Evolutionary conservation across 148 eudicot genomes (phyloP), one percentile per base, ranked within the genome.

Genomic region (Fallopia convolvulus): DNA sequence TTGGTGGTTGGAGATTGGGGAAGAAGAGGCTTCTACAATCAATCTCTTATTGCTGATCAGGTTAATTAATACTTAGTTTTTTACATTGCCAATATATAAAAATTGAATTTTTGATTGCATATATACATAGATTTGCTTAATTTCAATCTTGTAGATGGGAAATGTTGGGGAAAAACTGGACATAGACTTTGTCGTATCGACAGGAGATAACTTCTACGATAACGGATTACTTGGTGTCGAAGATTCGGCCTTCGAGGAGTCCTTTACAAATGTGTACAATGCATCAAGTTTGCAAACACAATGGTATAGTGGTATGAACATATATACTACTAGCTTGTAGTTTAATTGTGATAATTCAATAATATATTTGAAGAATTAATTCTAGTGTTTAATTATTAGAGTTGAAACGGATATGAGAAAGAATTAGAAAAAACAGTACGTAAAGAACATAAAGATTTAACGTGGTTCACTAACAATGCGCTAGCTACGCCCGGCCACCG

Each of bases 1-100:
- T 73, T 92, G 80, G 93, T 90, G 4, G 65, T 92, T 14, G 97
- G 97, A 30, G 97, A 92, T 83, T 92, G 97, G 97, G 97, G 97
- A 66, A 82, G 97, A 61, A 83, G 76, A 76, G 97, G 97, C 50
- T 72, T 30, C 32, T 84, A 75, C 74, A 92, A 92, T 76, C 97
- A 92, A 81, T 84, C 97, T 71, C 74, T 70, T 23, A 88, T 92
- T 79, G 95, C 93, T 53, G 10, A 66, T 75, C 93, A 92, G 95
- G 97, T 91, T 44, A 41, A 41, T 41, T 41, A 41, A 26, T 26
- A 14, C 40, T 52, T n/a, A n/a, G n/a, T 17, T 52, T 14, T 52
- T 6, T 44, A 26, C 30, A 26, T 26, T 26, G 30, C 30, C 30
- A 26, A 26, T 26, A 26, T 26, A 26, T 26, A 26, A 26, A 26